These are phyloP conservation scores for Cryomyces minteri DNA, from an alignment of 495 filamentous ascomycete genomes.

Conservation along the genomic window DNA sequence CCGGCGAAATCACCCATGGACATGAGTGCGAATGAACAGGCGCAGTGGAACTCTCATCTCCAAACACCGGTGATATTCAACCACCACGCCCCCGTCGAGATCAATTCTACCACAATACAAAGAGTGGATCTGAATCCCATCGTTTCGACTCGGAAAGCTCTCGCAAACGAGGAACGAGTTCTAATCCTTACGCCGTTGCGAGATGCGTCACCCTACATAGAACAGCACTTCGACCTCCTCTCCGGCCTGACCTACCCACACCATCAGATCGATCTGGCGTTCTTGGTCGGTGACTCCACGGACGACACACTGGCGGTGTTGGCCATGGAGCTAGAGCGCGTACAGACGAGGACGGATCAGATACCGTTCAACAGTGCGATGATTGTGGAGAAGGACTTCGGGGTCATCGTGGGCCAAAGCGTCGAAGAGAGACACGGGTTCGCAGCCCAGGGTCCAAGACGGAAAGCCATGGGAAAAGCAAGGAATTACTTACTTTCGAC, in stretches of 20 bases:
- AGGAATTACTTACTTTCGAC: conserved; percentile 81
- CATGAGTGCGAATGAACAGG: conserved; percentile 80
- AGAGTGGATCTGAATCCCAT: conserved; percentile 73
- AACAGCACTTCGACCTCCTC: conserved; percentile 85
- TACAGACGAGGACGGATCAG: conserved; percentile 66
- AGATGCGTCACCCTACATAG: conserved; percentile 65
- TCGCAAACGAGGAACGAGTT: conserved; percentile 68
- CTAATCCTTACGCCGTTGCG: conserved; percentile 87
- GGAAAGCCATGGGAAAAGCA: conserved; percentile 78
- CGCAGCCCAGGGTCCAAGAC: conserved; percentile 70
- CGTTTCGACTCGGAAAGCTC: conserved; percentile 60
- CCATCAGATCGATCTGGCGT: conserved; percentile 84
- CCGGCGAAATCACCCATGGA: conserved; percentile 84
- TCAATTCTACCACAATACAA: conserved; percentile 64
- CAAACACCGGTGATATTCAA: conserved; percentile 93
- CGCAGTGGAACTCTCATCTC: conserved; percentile 70
- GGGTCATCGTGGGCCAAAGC: conserved; percentile 43
- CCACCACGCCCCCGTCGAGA: conserved; percentile 68
- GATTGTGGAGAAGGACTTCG: conserved; percentile 85
- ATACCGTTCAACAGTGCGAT: conserved; percentile 64
- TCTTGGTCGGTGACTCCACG: conserved; percentile 77
- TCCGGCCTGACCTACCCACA: conserved; percentile 86
- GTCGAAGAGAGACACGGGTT: conserved; percentile 76
- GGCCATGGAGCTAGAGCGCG: conserved; percentile 63
- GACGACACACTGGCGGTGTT: conserved; percentile 80